Evolutionary conservation across 805 yeast species (phyloP).

Genomic region (Sugiyamaella qingdaonensis): DNA sequence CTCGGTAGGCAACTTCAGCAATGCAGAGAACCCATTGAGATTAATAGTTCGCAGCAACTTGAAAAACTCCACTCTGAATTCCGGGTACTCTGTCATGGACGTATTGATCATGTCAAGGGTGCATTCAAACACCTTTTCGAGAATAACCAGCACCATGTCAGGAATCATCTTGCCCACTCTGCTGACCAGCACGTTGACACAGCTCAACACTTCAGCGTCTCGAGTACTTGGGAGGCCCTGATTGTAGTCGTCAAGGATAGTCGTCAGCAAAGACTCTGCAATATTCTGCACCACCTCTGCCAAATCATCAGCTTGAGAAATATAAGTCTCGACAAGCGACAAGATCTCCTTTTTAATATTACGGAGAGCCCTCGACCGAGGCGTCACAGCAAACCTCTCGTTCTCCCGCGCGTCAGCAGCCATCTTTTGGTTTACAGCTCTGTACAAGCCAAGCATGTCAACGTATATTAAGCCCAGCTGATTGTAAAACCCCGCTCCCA

Average conservation of each 20-base stretch:
- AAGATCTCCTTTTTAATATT: conserved; percentile 93
- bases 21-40: conserved; percentile 76
- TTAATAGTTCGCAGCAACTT: conserved; percentile 84
- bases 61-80: conserved; percentile 95
- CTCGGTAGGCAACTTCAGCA: conserved; percentile 82
- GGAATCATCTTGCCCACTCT: conserved; percentile 87
- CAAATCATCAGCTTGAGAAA: conserved; percentile 78
- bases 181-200: conserved; percentile 85
- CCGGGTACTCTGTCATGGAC: conserved; percentile 95
- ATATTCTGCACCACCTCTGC: conserved; percentile 81
- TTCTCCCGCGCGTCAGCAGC: conserved; percentile 80
- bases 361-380: conserved; percentile 90
- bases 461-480: conserved; percentile 84
- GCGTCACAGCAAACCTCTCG: conserved; percentile 86
- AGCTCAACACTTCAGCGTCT: conserved; percentile 94
- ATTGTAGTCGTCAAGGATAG: conserved; percentile 86
- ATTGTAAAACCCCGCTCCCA: conserved; percentile 86
- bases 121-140: conserved; percentile 89
- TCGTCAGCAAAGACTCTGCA: conserved; percentile 74
- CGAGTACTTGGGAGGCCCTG: conserved; percentile 91
- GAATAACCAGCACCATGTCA: conserved; percentile 78
- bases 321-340: conserved; percentile 81
- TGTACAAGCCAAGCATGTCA: conserved; percentile 85
- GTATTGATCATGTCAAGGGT: conserved; percentile 93
- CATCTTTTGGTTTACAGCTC: conserved; percentile 74